These are phyloP conservation scores for Pichia kudriavzevii DNA, from an alignment of 1,139 yeast species.

Conservation along the genomic window DNA sequence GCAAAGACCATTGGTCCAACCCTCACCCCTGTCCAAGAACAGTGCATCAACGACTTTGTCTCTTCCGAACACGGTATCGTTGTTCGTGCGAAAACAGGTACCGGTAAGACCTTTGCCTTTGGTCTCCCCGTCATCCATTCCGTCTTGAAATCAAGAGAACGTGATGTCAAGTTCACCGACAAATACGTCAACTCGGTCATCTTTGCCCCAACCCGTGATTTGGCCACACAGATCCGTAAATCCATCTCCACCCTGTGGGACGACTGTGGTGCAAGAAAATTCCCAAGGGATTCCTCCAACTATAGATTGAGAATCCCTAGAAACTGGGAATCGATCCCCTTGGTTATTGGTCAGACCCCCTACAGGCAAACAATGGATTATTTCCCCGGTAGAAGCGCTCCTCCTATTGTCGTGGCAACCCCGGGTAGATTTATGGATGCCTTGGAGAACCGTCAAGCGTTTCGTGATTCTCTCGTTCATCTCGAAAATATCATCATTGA, in stretches of 20 bases:
- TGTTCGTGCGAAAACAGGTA: constrained; percentile 90
- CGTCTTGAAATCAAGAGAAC: constrained; percentile 31
- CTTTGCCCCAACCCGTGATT: constrained; percentile 86
- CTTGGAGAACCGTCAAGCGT: constrained; percentile 37
- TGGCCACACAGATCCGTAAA: constrained; percentile 75
- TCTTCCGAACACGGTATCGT: constrained; percentile 56
- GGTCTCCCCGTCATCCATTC: constrained; percentile 70
- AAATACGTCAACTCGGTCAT: constrained; percentile 48
- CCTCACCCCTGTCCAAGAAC: constrained; percentile 76
- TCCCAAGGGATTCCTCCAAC: neutral
- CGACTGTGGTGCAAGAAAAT: constrained; percentile 1
- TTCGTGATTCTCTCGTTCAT: constrained; percentile 42
- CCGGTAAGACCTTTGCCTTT: constrained; percentile 90
- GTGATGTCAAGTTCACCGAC: constrained; percentile 3
- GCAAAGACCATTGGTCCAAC: constrained; percentile 22
- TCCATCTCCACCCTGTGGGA: constrained; percentile 33
- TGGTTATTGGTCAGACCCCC: constrained; percentile 19
- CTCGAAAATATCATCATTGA: constrained; percentile 68
- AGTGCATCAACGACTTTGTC: constrained; percentile 57
- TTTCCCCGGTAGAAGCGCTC: constrained; percentile 18
- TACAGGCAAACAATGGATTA: constrained; percentile 16
- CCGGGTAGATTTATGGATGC: constrained; percentile 80
- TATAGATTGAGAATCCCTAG: constrained; percentile 5
- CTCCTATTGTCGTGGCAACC: constrained; percentile 67
- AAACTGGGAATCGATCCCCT: constrained; percentile 11